Evolutionary conservation across 2,329 filamentous ascomycete species (phyloP).

Genomic region (Fusarium sp.): DNA sequence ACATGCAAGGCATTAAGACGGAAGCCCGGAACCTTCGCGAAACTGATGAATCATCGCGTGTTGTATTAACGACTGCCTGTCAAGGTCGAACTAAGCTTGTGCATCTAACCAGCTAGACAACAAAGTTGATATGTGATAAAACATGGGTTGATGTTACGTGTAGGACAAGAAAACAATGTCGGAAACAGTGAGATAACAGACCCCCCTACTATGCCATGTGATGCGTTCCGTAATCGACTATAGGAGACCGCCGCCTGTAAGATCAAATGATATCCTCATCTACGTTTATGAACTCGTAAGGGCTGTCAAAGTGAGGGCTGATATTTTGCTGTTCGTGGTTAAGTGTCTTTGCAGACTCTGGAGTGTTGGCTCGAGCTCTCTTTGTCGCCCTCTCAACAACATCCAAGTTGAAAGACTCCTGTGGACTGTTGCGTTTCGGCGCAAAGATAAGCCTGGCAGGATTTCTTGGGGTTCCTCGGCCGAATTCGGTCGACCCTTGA

Average conservation of each 20-base stretch:
- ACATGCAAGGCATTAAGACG: background rate
- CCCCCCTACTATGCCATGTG: background rate
- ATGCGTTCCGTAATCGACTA: background rate
- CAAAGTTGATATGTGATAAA: background rate
- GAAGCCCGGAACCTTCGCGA: constrained; percentile 7
- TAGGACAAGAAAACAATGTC: background rate
- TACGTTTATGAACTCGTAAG: constrained; percentile 23
- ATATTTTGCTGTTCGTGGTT: constrained; percentile 57
- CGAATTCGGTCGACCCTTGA: constrained; percentile 2
- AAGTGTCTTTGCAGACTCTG: constrained; percentile 54
- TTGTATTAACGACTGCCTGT: background rate
- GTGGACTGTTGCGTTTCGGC: constrained; percentile 15
- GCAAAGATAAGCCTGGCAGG: constrained; percentile 2
- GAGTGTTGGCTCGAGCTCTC: constrained; percentile 53
- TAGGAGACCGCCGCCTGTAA: background rate
- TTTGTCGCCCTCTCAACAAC: constrained; percentile 54
- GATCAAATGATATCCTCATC: background rate
- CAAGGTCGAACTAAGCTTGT: background rate
- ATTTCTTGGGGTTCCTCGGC: constrained; percentile 11
- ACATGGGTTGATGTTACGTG: background rate
- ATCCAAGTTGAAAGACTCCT: constrained; percentile 17
- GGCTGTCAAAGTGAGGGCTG: constrained; percentile 40
- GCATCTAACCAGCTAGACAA: background rate
- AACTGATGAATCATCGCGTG: background rate
- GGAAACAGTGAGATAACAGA: background rate